Base-by-base conservation (phyloP, 768 basidiomycete species). In the Lepiota brunneoincarnata region DNA sequence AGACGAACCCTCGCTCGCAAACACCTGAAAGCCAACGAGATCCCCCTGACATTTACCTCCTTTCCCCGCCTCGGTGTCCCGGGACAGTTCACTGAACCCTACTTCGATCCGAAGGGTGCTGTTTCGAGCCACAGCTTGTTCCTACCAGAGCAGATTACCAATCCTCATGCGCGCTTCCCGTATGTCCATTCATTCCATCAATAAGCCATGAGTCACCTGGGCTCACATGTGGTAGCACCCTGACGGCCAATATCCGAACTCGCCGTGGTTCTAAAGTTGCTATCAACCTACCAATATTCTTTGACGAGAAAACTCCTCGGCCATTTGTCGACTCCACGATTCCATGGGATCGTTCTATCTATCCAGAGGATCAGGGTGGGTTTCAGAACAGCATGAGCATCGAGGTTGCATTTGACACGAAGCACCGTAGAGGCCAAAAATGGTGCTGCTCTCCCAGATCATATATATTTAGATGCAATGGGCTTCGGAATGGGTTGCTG, bases 401-500 rank as follows among this genome's bases (percentile, higher is more conserved):
- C 7, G 31, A 31, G 31, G 31, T 31, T 31, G 41, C 17, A 31
- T 9, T 31, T 50, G 15, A 53, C 49, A 48, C 57, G 31, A 58
- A 15, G 15, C 55, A 35, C 37, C 15, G 20, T 55, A 91, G 93
- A 97, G 76, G 94, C 94, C 0, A 91, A 86, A 71, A 79, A 85
- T 58, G 94, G 95, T 2, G 93, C 94, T 4, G 94, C 95, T 14
- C 77, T 92, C 34, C 75, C 77, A 28, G 86, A 96, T 67, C 95
- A 98, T 69, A 91, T 99, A 58, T 98, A 98, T 67, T 81, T 98
- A 76, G 97, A 99, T 68, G 95, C 97, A 7, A 98, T 98, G 97
- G 96, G 95, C 24, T 99, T 99, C 68, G 97, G 97, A 43, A 99
- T 98, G 97, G 97, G 97, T 5, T 98, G 96, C 61, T 96, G 93